Percentiles rank a stretch among this genome's conserved stretches.
phyloP scores from a whole-genome alignment of 1,139 yeast genomes.

The Zhuliangozyma blackwelliae region DNA sequence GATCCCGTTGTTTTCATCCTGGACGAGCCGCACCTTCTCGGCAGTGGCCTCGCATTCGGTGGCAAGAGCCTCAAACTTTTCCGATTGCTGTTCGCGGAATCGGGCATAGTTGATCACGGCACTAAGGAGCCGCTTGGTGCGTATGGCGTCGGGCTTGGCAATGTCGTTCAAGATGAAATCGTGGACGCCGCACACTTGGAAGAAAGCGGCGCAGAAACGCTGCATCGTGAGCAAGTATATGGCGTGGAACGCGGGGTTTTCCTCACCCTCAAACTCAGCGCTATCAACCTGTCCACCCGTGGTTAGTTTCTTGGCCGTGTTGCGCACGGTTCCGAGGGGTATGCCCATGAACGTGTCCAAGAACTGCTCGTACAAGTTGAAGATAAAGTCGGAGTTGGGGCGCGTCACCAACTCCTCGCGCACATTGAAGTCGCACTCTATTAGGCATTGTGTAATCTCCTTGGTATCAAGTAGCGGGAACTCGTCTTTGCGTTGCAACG shows the following conservation, averaged over 20 bases:
- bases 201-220: constrained; percentile 56
- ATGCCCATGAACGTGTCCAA: constrained; percentile 67
- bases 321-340: constrained; percentile 42
- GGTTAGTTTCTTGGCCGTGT: constrained; percentile 7
- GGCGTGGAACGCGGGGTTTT: constrained; percentile 27
- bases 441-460: constrained; percentile 61
- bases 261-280: constrained; percentile 9
- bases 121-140: constrained; percentile 66
- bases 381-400: constrained; percentile 65
- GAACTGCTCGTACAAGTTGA: constrained; percentile 63
- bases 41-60: constrained; percentile 50
- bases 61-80: constrained; percentile 61
- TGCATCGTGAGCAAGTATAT: constrained; percentile 41
- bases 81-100: constrained; percentile 73
- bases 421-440: constrained; percentile 59
- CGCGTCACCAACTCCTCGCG: constrained; percentile 58
- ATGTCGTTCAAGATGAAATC: constrained; percentile 74
- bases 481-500: constrained; percentile 19
- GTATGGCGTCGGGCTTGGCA: constrained; percentile 58
- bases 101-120: constrained; percentile 84
- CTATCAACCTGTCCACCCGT: constrained; percentile 3
- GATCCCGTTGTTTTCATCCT: constrained; percentile 36
- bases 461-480: constrained; percentile 67
- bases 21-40: constrained; percentile 28
- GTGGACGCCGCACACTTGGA: constrained; percentile 68